phyloP scores from a whole-genome alignment of 1,284 basidiomycete species.

The Afroboletus lepidellus region DNA sequence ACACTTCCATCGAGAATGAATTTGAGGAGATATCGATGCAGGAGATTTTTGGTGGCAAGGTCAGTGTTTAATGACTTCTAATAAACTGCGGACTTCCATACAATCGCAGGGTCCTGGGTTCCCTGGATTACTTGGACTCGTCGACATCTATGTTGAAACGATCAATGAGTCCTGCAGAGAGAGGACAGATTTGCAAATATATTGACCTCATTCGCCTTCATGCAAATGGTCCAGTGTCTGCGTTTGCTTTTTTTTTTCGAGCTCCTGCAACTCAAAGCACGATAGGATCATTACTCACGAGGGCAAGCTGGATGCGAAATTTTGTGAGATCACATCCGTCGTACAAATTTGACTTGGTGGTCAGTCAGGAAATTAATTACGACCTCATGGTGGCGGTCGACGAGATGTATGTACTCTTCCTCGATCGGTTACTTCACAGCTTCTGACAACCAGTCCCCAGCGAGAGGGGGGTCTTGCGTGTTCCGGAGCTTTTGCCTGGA shows the following conservation, averaged over 20 bases:
- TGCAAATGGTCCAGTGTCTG: slow-evolving; percentile 76
- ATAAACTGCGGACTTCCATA: slow-evolving; percentile 2
- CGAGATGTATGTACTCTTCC: slow-evolving; percentile 67
- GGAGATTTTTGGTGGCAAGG: slow-evolving; percentile 96
- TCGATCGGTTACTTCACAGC: background rate
- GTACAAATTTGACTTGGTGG: slow-evolving; percentile 90
- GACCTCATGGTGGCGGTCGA: slow-evolving; percentile 90
- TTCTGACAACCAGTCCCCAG: slow-evolving; percentile 39
- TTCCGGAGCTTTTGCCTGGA: slow-evolving; percentile 61
- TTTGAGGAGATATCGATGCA: slow-evolving; percentile 91
- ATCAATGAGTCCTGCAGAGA: slow-evolving; percentile 71
- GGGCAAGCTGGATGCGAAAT: slow-evolving; percentile 90
- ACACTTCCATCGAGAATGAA: slow-evolving; percentile 70
- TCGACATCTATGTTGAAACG: slow-evolving; percentile 86
- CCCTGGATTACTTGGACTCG: slow-evolving; percentile 85
- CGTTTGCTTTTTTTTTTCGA: background rate
- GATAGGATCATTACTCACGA: slow-evolving; percentile 79
- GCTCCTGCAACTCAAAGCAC: too few species aligned
- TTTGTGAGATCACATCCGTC: slow-evolving; percentile 88
- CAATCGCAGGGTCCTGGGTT: slow-evolving; percentile 56
- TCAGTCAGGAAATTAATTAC: slow-evolving; percentile 91
- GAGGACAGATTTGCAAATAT: slow-evolving; percentile 72
- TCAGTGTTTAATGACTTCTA: slow-evolving; percentile 29
- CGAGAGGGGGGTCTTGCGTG: slow-evolving; percentile 66
- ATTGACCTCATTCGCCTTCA: slow-evolving; percentile 77